Base-by-base conservation (phyloP, 1,284 basidiomycete genomes). In the Trametes hirsuta region DNA sequence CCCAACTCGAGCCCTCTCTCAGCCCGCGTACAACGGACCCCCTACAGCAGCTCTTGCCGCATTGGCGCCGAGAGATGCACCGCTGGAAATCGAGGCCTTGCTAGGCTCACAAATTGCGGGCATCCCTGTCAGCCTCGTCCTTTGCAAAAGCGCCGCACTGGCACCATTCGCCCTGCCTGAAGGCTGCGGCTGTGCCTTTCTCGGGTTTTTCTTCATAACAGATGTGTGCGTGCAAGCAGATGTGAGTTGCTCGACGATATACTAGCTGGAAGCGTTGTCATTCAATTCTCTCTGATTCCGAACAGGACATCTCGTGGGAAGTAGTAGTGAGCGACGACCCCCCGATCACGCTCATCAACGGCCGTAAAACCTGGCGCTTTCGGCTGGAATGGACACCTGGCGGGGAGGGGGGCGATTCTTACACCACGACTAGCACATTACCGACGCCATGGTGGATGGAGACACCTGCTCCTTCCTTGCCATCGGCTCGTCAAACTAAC, bases 311-410 rank as follows among this genome's bases (percentile, higher is more conserved):
- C 36, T 39, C 44, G 1, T 47, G 41, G 34, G 49, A 52, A 12
- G 39, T 34, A n/a, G n/a, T n/a, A n/a, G n/a, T 47, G 12, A 36
- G 21, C 1, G 49, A 36, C 2, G 56, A 47, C 3, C 44, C 11
- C 3, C 37, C 44, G 1, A 42, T 9, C 11, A 54, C 34, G 6
- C 15, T 48, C 24, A 22, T 39, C n/a, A 25, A n/a, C 11, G 62
- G 56, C 4, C n/a, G 11, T 12, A 51, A 52, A 15, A 40, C 37
- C 6, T 69, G 65, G 63, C 55, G 40, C 12, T 66, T 68, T 22
- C 47, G 47, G 18, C 62, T 69, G 21, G 56, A 59, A 34, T 69
- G 68, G 68, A 63, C 52, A 1, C 63, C 68, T 4, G 66, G 68
- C 3, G 66, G 65, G 4, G 68, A 68, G 15, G 66, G 65, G 4